phyloP scores from a whole-genome alignment of 2,329 filamentous ascomycete species.

The Colletotrichum cuscutae region DNA sequence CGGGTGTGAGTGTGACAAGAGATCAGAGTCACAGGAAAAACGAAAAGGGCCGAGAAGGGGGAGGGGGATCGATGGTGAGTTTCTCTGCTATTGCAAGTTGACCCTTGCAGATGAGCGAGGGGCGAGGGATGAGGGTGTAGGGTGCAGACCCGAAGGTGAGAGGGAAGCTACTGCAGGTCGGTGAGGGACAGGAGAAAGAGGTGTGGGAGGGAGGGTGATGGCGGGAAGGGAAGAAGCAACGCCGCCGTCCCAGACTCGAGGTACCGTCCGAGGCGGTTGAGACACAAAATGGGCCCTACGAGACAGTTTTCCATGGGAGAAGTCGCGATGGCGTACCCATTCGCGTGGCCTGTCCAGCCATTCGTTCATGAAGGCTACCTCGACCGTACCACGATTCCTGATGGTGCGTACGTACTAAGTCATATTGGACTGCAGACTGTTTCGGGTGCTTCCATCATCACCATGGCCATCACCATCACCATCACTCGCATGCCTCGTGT shows the following conservation, averaged over 20 bases:
- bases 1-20: background rate
- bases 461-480: constrained; percentile 56
- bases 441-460: constrained; percentile 52
- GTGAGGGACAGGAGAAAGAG: constrained; percentile 6
- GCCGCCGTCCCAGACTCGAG: constrained; percentile 18
- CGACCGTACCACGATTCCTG: background rate
- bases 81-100: constrained; percentile 1
- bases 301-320: constrained; percentile 9
- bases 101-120: constrained; percentile 29
- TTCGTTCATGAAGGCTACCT: background rate
- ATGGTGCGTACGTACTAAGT: background rate
- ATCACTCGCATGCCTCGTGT: constrained; percentile 38
- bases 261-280: background rate
- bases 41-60: background rate
- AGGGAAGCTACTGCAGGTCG: constrained; percentile 18
- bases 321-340: constrained; percentile 6
- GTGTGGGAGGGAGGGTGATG: constrained; percentile 4
- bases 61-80: background rate
- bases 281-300: constrained; percentile 2
- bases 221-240: constrained; percentile 24
- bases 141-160: background rate
- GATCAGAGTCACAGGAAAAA: background rate
- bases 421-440: background rate
- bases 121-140: constrained; percentile 5
- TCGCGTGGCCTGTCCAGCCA: background rate